Percentiles rank a stretch among this genome's conserved stretches.
These are phyloP conservation scores for Tolypocladium inflatum DNA, from an alignment of 2,329 filamentous ascomycete species.

Conservation along the genomic window DNA sequence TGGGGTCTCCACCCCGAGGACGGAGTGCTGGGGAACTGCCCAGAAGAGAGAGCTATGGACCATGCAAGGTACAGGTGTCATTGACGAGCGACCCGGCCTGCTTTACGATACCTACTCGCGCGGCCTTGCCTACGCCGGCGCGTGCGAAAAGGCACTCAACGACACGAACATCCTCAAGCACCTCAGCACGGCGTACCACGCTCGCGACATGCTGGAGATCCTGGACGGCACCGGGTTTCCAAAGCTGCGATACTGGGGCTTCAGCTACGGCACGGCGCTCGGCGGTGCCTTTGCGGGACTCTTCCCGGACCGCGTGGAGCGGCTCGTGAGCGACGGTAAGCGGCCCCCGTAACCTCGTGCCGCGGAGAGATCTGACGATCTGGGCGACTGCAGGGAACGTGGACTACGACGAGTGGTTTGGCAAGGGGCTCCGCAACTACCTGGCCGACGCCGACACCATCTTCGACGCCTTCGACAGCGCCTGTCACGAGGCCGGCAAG, in stretches of 20 bases:
- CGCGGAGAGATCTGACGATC: not conserved
- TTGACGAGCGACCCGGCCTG: conserved; percentile 36
- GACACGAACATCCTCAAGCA: conserved; percentile 27
- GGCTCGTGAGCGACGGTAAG: conserved; percentile 41
- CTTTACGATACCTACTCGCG: conserved; percentile 35
- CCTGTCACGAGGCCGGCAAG: conserved; percentile 43
- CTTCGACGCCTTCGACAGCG: conserved; percentile 40
- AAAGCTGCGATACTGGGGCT: conserved; percentile 42
- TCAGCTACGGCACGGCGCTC: conserved; percentile 44
- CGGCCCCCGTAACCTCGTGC: not conserved
- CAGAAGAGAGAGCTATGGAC: conserved; percentile 33
- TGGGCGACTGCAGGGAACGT: conserved; percentile 28
- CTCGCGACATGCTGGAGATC: conserved; percentile 38
- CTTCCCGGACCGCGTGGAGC: conserved; percentile 39
- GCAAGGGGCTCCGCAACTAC: conserved; percentile 34
- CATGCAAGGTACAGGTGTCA: conserved; percentile 31
- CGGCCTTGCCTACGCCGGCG: conserved; percentile 28
- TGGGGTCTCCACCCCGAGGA: conserved; percentile 37
- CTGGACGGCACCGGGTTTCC: conserved; percentile 28
- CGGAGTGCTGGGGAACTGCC: conserved; percentile 39
- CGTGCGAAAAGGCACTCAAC: conserved; percentile 30
- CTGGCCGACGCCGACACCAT: conserved; percentile 45
- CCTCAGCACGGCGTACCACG: conserved; percentile 33
- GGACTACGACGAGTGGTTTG: conserved; percentile 45
- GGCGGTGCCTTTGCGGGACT: conserved; percentile 42